Evolutionary conservation across 2,329 filamentous ascomycete species (phyloP), one percentile per base, ranked within the genome.

Genomic region (Aspergillus carbonarius): DNA sequence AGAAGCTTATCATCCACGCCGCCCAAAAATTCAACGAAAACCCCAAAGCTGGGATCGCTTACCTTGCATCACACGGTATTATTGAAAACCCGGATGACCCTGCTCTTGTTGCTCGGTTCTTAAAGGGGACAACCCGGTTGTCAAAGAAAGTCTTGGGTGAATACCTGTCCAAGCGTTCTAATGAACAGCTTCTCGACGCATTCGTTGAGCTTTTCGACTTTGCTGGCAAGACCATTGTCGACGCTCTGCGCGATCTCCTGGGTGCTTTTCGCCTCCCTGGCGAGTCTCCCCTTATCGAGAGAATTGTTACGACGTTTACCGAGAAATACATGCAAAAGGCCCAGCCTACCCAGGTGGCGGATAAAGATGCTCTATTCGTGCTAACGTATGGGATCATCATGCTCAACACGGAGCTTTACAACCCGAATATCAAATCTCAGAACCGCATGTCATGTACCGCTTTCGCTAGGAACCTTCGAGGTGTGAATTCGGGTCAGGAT

Each of bases 381-480:
- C 81, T 99, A 53, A 93, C 91, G 0, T 99, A 99, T 72, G 95
- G 93, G 37, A 96, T 97, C 69, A 96, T 99, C 74, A 92, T 99
- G 86, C 81, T 99, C 57, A 99, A 99, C 71, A 97, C 93, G 1
- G 95, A 99, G 71, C 90, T 96, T 68, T 95, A 98, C 74, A 99
- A 96, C 70, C 93, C 92, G 0, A 98, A 97, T 66, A 76, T 98
- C 62, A 78, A 86, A 67, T 76, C 83, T 1, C 81, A 87, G 66
- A 90, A 89, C 70, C 90, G 93, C 40, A 99, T 99, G 95, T 87
- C 87, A 1, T 82, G 88, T 42, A 83, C 86, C 55, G 90, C 93
- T 67, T 99, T 99, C 73, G 83, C 90, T 0, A 88, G 86, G 63
- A 98, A 99, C 71, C 78, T 99, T n/a, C 85, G 93, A 40, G 93